Evolutionary conservation across 192 early-diverging fungal genomes (phyloP).

Genomic region (Coemansia aciculifera): DNA sequence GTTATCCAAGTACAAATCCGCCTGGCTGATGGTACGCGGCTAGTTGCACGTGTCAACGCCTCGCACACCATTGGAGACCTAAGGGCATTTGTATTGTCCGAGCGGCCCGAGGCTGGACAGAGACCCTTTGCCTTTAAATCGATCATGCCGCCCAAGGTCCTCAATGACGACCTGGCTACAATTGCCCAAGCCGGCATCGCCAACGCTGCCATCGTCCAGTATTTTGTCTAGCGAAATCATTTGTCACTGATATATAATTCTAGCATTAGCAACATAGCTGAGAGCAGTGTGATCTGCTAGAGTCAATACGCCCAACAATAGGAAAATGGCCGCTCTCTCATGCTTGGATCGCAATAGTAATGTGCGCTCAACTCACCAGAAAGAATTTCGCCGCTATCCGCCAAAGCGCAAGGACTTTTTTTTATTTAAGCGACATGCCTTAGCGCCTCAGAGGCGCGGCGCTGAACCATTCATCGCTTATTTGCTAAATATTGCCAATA

Average conservation of each 20-base stretch:
- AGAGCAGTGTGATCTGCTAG: no score
- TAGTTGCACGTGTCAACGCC: constrained; percentile 90
- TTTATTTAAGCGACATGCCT: neutral
- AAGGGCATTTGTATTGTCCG: constrained; percentile 70
- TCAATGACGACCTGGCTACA: constrained; percentile 69
- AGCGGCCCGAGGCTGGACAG: constrained; percentile 60
- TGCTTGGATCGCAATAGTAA: neutral
- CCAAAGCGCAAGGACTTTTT: neutral
- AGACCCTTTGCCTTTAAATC: constrained; percentile 77
- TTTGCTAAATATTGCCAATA: neutral
- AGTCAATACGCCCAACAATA: neutral
- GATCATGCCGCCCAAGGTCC: constrained; percentile 81
- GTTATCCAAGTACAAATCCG: constrained; percentile 89
- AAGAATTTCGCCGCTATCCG: neutral
- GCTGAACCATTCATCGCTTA: neutral
- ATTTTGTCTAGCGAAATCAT: constrained; percentile 31
- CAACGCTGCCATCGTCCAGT: constrained; percentile 85
- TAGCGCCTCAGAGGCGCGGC: neutral
- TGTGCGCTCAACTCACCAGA: neutral
- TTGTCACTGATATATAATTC: neutral
- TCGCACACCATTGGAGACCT: constrained; percentile 88
- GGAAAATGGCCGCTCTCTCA: constrained; percentile 19
- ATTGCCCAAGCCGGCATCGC: constrained; percentile 81
- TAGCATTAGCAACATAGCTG: neutral
- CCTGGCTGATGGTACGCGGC: constrained; percentile 82